Conservation (phyloP, 1,139 yeast species). For the Kazachstania sp. region DNA sequence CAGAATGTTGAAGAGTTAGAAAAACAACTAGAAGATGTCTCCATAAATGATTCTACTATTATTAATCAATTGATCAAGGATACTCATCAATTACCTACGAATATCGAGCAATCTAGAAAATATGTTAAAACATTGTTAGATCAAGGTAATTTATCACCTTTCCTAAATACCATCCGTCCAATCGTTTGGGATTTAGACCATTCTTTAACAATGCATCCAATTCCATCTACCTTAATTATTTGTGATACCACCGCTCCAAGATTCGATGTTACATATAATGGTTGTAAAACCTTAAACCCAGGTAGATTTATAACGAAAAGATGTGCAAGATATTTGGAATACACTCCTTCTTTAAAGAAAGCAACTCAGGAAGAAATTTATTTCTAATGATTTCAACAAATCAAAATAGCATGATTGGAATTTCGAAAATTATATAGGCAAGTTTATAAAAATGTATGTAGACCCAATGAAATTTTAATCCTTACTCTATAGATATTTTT, state of each 20-base stretch:
- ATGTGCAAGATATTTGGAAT: conserved; percentile 60
- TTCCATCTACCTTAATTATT: conserved; percentile 62
- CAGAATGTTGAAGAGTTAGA: conserved; percentile 11
- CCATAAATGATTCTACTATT: conserved; percentile 13
- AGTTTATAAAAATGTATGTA: too few species aligned
- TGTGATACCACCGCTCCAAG: conserved; percentile 63
- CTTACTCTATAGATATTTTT: neutral
- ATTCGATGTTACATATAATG: conserved; percentile 72
- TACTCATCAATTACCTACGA: conserved; percentile 30
- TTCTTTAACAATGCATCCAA: conserved; percentile 61
- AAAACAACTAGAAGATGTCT: conserved; percentile 16
- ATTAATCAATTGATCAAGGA: conserved; percentile 23
- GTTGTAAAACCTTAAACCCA: conserved; percentile 71
- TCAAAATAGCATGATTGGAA: neutral
- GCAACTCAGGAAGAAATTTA: conserved; percentile 43
- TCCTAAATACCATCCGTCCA: conserved; percentile 51
- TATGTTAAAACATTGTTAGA: conserved; percentile 72
- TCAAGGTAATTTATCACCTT: conserved; percentile 85
- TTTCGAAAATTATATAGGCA: neutral
- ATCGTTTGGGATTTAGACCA: conserved; percentile 64
- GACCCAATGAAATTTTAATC: too few species aligned
- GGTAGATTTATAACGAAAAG: conserved; percentile 47
- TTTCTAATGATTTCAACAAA: conserved; percentile 25
- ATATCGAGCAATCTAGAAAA: conserved; percentile 58
- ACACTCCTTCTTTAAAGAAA: conserved; percentile 49